These are phyloP conservation scores for Saccharomycopsis malanga DNA, from an alignment of 805 yeast species.

Conservation along the genomic window DNA sequence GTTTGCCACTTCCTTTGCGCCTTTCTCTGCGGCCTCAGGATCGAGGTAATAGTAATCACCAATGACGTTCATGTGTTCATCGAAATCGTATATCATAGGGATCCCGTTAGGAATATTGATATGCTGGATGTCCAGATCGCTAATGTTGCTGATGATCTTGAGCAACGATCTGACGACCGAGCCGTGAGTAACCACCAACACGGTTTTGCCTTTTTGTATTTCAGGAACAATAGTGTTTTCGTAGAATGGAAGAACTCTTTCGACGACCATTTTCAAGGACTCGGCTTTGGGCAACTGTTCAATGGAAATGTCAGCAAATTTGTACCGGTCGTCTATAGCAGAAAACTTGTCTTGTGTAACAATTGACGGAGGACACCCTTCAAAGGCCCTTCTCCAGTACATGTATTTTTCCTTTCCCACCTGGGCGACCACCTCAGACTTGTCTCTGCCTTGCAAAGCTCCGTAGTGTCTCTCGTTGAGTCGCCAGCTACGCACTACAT, in stretches of 20 bases:
- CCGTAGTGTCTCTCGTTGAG: constrained; percentile 98
- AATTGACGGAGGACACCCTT: constrained; percentile 57
- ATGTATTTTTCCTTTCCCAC: constrained; percentile 71
- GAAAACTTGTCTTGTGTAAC: constrained; percentile 38
- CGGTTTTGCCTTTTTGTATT: constrained; percentile 45
- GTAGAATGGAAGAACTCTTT: constrained; percentile 52
- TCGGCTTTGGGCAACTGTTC: constrained; percentile 62
- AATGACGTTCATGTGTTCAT: constrained; percentile 39
- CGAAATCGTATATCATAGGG: constrained; percentile 64
- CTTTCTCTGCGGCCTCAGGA: constrained; percentile 71
- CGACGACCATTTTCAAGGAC: constrained; percentile 64
- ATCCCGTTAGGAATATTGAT: constrained; percentile 81
- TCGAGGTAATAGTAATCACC: constrained; percentile 63
- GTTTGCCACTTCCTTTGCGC: constrained; percentile 72
- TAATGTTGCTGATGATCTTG: constrained; percentile 57
- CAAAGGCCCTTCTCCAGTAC: constrained; percentile 72
- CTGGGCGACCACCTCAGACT: constrained; percentile 54
- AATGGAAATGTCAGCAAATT: constrained; percentile 39
- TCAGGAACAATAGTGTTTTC: constrained; percentile 44
- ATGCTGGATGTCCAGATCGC: constrained; percentile 62
- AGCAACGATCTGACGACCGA: constrained; percentile 71
- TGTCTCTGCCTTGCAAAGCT: constrained; percentile 82
- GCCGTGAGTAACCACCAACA: constrained; percentile 74
- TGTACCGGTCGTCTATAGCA: constrained; percentile 24
- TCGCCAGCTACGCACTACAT: constrained; percentile 93